phyloP scores from a whole-genome alignment of 2,329 filamentous ascomycete species.

The Talaromyces funiculosus region DNA sequence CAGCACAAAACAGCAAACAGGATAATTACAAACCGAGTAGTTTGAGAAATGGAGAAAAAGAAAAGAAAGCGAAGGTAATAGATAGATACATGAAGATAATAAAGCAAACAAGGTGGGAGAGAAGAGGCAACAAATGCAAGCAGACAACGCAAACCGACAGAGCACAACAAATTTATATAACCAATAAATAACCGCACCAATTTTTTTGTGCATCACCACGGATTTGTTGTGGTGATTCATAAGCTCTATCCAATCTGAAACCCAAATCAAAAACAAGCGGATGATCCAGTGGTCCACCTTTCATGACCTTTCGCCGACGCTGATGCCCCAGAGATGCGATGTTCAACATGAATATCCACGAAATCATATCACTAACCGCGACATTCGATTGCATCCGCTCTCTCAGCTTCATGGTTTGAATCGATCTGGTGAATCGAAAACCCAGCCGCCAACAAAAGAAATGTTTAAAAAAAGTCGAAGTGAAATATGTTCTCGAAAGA shows the following conservation, averaged over 20 bases:
- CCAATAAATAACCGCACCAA: slow-evolving; percentile 21
- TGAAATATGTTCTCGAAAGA: slow-evolving; percentile 14
- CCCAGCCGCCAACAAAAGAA: slow-evolving; percentile 15
- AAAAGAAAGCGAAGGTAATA: slow-evolving; percentile 31
- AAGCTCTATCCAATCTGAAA: slow-evolving; percentile 13
- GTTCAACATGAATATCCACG: background rate
- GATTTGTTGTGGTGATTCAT: slow-evolving; percentile 4
- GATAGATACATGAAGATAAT: slow-evolving; percentile 45
- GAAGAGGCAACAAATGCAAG: slow-evolving; percentile 10
- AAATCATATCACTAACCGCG: slow-evolving; percentile 1
- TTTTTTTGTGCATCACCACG: slow-evolving; percentile 16
- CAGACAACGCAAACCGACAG: background rate
- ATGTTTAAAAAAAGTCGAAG: slow-evolving; percentile 9
- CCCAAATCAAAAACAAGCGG: background rate
- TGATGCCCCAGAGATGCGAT: slow-evolving; percentile 6
- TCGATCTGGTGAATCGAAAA: slow-evolving; percentile 11
- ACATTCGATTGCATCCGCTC: slow-evolving; percentile 3
- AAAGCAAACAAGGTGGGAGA: slow-evolving; percentile 14
- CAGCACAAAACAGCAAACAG: slow-evolving; percentile 32
- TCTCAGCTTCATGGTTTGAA: background rate
- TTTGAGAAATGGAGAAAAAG: slow-evolving; percentile 17
- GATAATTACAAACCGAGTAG: slow-evolving; percentile 16
- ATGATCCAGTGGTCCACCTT: slow-evolving; percentile 5
- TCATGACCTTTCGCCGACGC: slow-evolving; percentile 5
- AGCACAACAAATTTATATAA: slow-evolving; percentile 17